phyloP scores from a whole-genome alignment of 2,329 filamentous ascomycete species.

The Pseudonectria buxi region DNA sequence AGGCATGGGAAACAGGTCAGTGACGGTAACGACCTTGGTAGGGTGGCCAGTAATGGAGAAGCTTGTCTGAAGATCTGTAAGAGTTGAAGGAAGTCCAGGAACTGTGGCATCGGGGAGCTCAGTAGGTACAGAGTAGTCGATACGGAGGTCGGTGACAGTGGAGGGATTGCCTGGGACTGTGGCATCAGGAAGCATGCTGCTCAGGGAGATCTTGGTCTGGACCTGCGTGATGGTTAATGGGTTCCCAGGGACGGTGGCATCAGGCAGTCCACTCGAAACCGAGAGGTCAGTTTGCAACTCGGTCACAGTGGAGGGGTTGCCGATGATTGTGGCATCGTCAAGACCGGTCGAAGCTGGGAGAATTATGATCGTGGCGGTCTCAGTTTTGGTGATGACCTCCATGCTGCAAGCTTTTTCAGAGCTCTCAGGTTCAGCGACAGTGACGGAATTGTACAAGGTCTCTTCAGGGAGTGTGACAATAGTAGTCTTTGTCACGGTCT shows the following conservation, averaged over 20 bases:
- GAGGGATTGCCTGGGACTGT: slow-evolving; percentile 19
- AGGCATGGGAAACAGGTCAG: slow-evolving; percentile 20
- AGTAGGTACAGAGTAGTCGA: slow-evolving; percentile 16
- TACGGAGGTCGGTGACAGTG: slow-evolving; percentile 22
- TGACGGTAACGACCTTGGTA: slow-evolving; percentile 22
- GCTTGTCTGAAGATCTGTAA: not conserved
- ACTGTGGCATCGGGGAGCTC: slow-evolving; percentile 16
- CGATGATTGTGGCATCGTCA: slow-evolving; percentile 23
- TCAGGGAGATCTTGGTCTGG: slow-evolving; percentile 13
- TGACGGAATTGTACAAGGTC: slow-evolving; percentile 12
- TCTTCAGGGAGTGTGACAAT: slow-evolving; percentile 6
- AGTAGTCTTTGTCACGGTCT: slow-evolving; percentile 14
- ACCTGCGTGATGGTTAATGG: slow-evolving; percentile 25
- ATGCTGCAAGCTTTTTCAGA: no score
- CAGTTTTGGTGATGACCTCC: slow-evolving; percentile 11
- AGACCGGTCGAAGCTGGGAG: slow-evolving; percentile 16
- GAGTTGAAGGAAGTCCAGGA: slow-evolving; percentile 8
- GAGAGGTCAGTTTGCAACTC: slow-evolving; percentile 22
- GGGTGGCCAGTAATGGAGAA: not conserved
- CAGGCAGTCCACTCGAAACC: slow-evolving; percentile 23
- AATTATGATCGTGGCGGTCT: slow-evolving; percentile 22
- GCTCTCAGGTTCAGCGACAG: slow-evolving; percentile 1
- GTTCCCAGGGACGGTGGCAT: slow-evolving; percentile 26
- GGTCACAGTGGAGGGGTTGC: slow-evolving; percentile 24
- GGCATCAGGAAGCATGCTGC: slow-evolving; percentile 16